Conservation (phyloP, 2,329 filamentous ascomycete species). For the Stagonosporopsis cucurbitacearum region DNA sequence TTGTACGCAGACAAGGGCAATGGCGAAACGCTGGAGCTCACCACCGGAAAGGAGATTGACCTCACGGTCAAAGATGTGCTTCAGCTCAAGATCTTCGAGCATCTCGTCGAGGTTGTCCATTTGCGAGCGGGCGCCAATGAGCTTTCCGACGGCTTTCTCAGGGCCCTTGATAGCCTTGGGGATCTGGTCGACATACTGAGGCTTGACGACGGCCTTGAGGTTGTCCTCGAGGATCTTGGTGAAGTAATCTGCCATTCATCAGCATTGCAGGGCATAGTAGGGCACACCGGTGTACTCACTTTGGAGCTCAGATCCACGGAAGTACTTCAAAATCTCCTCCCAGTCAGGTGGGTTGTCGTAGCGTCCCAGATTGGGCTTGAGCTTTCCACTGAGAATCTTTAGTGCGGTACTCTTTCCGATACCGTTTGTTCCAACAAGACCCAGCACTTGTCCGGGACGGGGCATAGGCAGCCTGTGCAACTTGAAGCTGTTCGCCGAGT, state of each 20-base stretch:
- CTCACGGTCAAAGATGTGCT: constrained; percentile 90
- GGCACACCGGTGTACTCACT: constrained; percentile 63
- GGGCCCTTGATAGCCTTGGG: constrained; percentile 86
- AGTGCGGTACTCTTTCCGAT: constrained; percentile 99
- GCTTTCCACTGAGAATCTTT: constrained; percentile 97
- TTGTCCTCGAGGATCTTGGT: constrained; percentile 97
- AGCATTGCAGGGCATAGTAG: constrained; percentile 10
- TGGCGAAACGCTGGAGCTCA: constrained; percentile 97
- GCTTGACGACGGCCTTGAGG: constrained; percentile 97
- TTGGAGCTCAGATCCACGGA: constrained; percentile 95
- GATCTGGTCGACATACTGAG: constrained; percentile 98
- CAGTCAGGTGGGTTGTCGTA: constrained; percentile 98
- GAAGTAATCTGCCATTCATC: constrained; percentile 78
- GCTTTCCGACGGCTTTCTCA: constrained; percentile 77
- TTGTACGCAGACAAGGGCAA: constrained; percentile 93
- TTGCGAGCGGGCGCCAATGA: constrained; percentile 78
- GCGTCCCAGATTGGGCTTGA: constrained; percentile 95
- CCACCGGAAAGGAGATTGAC: constrained; percentile 91
- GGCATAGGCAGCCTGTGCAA: constrained; percentile 96
- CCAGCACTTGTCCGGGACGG: constrained; percentile 90
- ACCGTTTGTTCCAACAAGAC: constrained; percentile 98
- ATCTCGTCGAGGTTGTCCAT: constrained; percentile 84
- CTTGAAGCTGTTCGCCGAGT: constrained; percentile 99
- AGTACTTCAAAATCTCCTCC: constrained; percentile 99
- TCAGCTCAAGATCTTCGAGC: constrained; percentile 81